Evolutionary conservation across 2,329 filamentous ascomycete genomes (phyloP).

Genomic region (Cytospora piceae): DNA sequence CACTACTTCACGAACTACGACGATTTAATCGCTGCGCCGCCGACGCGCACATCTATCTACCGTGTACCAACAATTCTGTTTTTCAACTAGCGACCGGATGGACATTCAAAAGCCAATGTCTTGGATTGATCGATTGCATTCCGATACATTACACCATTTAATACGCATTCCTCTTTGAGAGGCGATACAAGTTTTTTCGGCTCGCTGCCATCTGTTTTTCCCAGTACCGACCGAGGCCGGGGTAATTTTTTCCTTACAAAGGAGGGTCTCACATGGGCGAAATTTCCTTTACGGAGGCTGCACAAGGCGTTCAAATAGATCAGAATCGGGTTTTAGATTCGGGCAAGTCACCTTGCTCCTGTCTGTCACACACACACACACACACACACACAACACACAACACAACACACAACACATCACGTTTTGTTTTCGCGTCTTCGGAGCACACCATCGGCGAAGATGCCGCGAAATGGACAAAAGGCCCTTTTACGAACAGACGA

Average conservation of each 20-base stretch:
- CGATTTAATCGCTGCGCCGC: conserved; percentile 29
- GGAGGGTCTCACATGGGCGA: conserved; percentile 32
- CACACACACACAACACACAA: too few species aligned
- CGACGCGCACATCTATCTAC: conserved; percentile 20
- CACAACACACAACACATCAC: conserved; percentile 1
- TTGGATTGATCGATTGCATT: conserved; percentile 34
- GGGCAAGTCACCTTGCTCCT: conserved; percentile 31
- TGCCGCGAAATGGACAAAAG: conserved; percentile 15
- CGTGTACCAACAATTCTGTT: conserved; percentile 28
- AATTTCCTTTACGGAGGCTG: conserved; percentile 37
- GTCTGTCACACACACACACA: conserved; percentile 22
- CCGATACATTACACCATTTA: conserved; percentile 39
- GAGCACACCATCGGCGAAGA: conserved; percentile 23
- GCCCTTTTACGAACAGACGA: background rate
- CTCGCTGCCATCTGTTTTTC: conserved; percentile 37
- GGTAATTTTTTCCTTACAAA: conserved; percentile 12
- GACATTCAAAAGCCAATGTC: conserved; percentile 20
- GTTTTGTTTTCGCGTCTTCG: conserved; percentile 6
- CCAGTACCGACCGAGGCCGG: conserved; percentile 30
- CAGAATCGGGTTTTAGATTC: conserved; percentile 30
- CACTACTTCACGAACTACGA: conserved; percentile 22
- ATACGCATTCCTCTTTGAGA: conserved; percentile 37
- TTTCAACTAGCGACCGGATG: conserved; percentile 20
- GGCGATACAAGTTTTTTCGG: conserved; percentile 37
- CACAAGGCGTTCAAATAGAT: conserved; percentile 42